These are phyloP conservation scores for Mycena capillaripes DNA, from an alignment of 768 basidiomycete species.

Conservation along the genomic window DNA sequence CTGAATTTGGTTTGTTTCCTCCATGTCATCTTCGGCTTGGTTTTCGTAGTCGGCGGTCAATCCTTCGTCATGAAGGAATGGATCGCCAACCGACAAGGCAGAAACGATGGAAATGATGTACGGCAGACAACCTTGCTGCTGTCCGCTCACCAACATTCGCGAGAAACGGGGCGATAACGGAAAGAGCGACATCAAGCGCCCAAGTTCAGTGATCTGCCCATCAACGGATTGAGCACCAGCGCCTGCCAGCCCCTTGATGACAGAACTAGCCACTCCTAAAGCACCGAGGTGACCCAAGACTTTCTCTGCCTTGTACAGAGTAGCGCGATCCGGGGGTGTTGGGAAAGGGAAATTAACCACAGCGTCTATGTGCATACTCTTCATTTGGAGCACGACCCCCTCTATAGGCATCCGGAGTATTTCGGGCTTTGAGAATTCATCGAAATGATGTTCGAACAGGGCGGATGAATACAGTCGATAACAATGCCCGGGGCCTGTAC, in stretches of 20 bases:
- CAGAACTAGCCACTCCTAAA: constrained; percentile 56
- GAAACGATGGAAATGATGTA: constrained; percentile 94
- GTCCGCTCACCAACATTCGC: constrained; percentile 95
- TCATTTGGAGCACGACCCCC: constrained; percentile 98
- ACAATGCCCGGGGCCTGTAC: constrained; percentile 98
- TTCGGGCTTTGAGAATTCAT: constrained; percentile 89
- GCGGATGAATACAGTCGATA: constrained; percentile 97
- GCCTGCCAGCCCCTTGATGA: constrained; percentile 38
- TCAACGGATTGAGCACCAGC: constrained; percentile 50
- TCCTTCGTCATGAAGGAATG: constrained; percentile 81
- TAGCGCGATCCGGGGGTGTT: constrained; percentile 87
- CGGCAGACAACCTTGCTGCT: constrained; percentile 85
- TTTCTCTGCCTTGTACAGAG: constrained; percentile 86
- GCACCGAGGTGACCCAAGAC: constrained; percentile 89
- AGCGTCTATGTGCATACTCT: constrained; percentile 97
- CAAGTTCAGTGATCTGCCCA: constrained; percentile 88
- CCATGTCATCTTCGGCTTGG: constrained; percentile 48
- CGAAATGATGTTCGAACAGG: constrained; percentile 93
- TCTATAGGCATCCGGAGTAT: constrained; percentile 97
- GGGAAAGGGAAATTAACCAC: constrained; percentile 99
- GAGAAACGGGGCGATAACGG: constrained; percentile 95
- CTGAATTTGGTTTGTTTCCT: constrained; percentile 56
- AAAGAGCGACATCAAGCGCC: constrained; percentile 93
- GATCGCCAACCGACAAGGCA: constrained; percentile 93
- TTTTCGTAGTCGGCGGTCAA: constrained; percentile 43